A percentile compares a stretch with the other conserved stretches of the same genome.
Conservation (phyloP, 345 rosid genomes). For the Euphorbia lathyris region DNA sequence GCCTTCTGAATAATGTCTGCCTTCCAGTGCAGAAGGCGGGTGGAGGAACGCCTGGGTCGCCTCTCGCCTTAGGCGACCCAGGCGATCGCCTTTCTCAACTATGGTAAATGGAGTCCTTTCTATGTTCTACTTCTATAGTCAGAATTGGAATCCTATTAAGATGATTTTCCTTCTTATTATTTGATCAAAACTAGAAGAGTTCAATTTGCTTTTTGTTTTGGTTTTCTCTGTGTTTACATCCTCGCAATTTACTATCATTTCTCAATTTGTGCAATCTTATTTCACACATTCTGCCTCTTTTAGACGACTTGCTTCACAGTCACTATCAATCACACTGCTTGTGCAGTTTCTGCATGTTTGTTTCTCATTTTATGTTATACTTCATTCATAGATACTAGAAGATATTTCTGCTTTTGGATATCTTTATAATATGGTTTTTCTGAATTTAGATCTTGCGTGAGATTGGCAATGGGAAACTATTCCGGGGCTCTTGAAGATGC, state of each 20-base stretch:
- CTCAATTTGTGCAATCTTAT: no score
- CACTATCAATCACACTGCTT: not conserved
- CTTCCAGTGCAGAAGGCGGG: no score
- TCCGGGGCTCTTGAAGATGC: constrained; percentile 79
- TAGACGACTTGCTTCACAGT: not conserved
- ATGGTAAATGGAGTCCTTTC: not conserved
- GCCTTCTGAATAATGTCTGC: no score
- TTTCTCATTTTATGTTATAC: not conserved
- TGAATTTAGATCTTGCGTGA: constrained; percentile 51
- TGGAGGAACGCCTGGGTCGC: no score
- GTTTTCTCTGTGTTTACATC: not conserved
- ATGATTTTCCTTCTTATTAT: not conserved
- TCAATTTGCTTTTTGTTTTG: not conserved
- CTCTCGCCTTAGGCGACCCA: no score
- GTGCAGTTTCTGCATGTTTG: not conserved
- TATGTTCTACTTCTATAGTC: not conserved
- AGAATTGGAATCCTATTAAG: not conserved
- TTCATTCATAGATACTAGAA: not conserved
- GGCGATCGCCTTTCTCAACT: no score
- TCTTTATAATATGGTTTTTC: constrained; percentile 12
- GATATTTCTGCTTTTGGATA: not conserved
- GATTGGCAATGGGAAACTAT: constrained; percentile 58
- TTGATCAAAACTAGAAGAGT: not conserved
- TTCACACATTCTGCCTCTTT: no score
- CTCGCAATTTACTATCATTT: no score